Conservation (phyloP, 208 protist genomes). For the Trypanosoma melophagium region DNA sequence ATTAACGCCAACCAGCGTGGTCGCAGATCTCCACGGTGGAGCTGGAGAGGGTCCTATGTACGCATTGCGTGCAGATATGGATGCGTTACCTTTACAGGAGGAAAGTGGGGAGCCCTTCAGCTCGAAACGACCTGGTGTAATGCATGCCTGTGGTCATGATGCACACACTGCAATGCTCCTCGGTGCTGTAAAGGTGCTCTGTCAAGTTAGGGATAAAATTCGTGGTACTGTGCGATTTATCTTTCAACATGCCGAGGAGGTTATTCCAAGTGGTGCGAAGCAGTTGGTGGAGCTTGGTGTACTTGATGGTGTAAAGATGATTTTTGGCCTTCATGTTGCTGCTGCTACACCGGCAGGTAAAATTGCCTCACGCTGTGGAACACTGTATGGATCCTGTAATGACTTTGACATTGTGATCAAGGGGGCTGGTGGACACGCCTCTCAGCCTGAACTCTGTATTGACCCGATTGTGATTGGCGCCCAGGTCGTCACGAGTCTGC, state of each 20-base stretch:
- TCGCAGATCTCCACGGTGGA: constrained; percentile 56
- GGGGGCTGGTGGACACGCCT: constrained; percentile 66
- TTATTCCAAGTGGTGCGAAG: constrained; percentile 56
- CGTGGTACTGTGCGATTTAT: constrained; percentile 68
- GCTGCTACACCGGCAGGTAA: constrained; percentile 32
- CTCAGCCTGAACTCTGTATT: constrained; percentile 61
- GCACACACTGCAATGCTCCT: constrained; percentile 73
- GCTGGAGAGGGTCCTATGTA: constrained; percentile 50
- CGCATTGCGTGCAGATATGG: constrained; percentile 68
- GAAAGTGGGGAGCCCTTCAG: constrained; percentile 63
- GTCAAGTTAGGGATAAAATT: constrained; percentile 43
- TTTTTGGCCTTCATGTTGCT: constrained; percentile 52
- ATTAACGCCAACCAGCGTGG: constrained; percentile 42
- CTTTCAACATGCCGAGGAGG: constrained; percentile 75
- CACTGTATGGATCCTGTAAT: constrained; percentile 51
- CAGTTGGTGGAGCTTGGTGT: constrained; percentile 48
- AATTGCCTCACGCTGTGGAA: constrained; percentile 31
- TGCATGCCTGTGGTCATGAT: constrained; percentile 78
- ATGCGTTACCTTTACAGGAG: constrained; percentile 68
- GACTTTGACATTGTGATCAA: constrained; percentile 73
- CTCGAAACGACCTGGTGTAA: constrained; percentile 52
- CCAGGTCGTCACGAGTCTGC: constrained; percentile 52
- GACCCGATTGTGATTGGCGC: constrained; percentile 68
- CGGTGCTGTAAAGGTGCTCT: constrained; percentile 64
- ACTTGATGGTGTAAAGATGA: constrained; percentile 55